phyloP scores from a whole-genome alignment of 2,329 filamentous ascomycete species.

The Penicillium olsonii region DNA sequence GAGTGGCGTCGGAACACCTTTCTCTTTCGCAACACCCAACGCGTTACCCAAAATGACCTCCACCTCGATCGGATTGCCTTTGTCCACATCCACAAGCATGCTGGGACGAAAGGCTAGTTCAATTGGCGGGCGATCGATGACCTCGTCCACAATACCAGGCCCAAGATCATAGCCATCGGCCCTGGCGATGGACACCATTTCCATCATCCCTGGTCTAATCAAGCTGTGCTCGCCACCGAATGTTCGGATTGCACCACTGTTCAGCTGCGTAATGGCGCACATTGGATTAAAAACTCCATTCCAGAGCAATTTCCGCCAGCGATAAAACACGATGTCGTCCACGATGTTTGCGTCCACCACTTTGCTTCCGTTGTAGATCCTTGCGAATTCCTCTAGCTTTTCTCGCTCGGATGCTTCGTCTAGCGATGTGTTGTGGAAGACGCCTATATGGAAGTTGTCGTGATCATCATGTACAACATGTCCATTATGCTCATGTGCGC shows the following conservation, averaged over 20 bases:
- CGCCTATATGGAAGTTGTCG: conserved; percentile 54
- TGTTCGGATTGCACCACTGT: conserved; percentile 54
- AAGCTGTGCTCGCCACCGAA: conserved; percentile 38
- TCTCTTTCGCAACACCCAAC: conserved; percentile 10
- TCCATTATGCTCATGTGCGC: conserved; percentile 53
- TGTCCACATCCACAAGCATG: conserved; percentile 18
- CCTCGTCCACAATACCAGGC: conserved; percentile 9
- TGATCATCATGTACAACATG: conserved; percentile 55
- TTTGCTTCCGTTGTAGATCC: conserved; percentile 52
- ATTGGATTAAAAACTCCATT: conserved; percentile 57
- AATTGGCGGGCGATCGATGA: conserved; percentile 10
- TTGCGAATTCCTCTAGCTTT: conserved; percentile 44
- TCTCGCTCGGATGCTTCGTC: neutral
- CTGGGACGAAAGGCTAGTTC: conserved; percentile 15
- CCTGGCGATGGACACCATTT: conserved; percentile 25
- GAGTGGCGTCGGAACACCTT: conserved; percentile 12
- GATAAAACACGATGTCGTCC: conserved; percentile 27
- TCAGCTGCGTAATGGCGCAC: conserved; percentile 53
- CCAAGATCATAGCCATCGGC: conserved; percentile 17
- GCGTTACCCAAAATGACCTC: conserved; percentile 19
- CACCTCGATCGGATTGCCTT: conserved; percentile 15
- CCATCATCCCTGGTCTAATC: conserved; percentile 55
- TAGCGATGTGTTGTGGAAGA: conserved; percentile 43
- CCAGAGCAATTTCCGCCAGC: conserved; percentile 49
- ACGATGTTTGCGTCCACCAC: conserved; percentile 44